Evolutionary conservation across 208 protist genomes (phyloP).

Genomic region (Herpetomonas samuelpessoai): DNA sequence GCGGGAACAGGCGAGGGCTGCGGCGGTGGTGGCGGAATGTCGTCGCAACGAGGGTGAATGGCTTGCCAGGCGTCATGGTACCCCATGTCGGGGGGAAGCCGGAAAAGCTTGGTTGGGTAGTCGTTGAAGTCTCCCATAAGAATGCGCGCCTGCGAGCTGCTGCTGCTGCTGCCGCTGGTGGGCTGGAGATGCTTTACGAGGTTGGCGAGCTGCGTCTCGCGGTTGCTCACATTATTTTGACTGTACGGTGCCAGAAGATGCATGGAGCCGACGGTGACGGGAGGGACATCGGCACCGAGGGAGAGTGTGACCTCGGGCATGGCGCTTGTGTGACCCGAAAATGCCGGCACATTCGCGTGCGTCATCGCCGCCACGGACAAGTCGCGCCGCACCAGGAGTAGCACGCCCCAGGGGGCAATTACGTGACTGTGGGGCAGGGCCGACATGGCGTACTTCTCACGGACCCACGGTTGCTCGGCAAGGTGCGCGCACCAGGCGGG

Average conservation of each 20-base stretch:
- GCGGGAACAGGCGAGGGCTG: too few relatives aligned
- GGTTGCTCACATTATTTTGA: conserved; percentile 42
- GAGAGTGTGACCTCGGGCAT: conserved; percentile 44
- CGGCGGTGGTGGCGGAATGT: neutral
- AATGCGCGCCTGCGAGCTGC: conserved; percentile 13
- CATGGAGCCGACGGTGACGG: conserved; percentile 36
- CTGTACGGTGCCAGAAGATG: conserved; percentile 59
- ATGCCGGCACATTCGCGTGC: conserved; percentile 43
- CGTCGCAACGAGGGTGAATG: conserved; percentile 23
- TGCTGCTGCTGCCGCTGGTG: neutral
- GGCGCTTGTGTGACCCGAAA: conserved; percentile 37
- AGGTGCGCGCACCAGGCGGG: conserved; percentile 46
- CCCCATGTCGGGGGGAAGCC: conserved; percentile 29
- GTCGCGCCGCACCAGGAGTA: conserved; percentile 36
- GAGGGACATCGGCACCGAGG: conserved; percentile 22
- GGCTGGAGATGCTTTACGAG: conserved; percentile 28
- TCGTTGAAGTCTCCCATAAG: conserved; percentile 69
- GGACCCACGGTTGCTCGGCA: conserved; percentile 43
- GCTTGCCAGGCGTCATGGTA: conserved; percentile 48
- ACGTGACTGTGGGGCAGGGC: conserved; percentile 25
- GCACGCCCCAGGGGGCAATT: conserved; percentile 49
- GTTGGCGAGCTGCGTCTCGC: conserved; percentile 40
- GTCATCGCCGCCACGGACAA: conserved; percentile 17
- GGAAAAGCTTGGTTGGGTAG: conserved; percentile 33
- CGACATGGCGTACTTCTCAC: conserved; percentile 32